Evolutionary conservation across 2,329 filamentous ascomycete genomes (phyloP), one percentile per base, ranked within the genome.

Genomic region (Colletotrichum abscissum): DNA sequence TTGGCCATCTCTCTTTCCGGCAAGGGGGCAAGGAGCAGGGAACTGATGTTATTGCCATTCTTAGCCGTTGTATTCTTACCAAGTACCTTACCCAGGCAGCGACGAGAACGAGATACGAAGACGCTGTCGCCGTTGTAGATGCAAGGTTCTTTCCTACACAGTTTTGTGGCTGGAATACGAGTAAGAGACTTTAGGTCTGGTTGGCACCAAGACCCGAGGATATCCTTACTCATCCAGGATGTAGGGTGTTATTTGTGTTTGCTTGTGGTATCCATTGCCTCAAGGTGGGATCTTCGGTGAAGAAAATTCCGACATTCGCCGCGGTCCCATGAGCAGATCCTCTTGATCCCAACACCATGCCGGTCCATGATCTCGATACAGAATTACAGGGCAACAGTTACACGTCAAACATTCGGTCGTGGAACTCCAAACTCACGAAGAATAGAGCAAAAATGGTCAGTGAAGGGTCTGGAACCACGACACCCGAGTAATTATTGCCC

Each of bases 1-100:
- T 65, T 72, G 42, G 8, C 49, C 22, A 57, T 24, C 68, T 63
- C 69, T 62, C 65, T 19, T 57, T 72, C 3, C 8, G 58, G 69
- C 33, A 12, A 55, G 49, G 49, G 33, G 33, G 49, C 22, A 19
- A 16, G 57, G 22, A 38, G 24, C 69, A 60, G 56, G 68, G 68
- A 55, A 35, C 33, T 38, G 28, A n/a, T 52, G 35, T 7, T 22
- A 38, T 52, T 59, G 24, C 38, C 38, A 24, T 57, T 72, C 69
- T 69, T 56, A 24, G 42, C 42, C 42, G 19, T 19, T 49, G 42
- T 22, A 8, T 42, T 42, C 38, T 7, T 19, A 19, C 38, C 5
- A 19, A 42, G 38, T 42, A 42, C 14, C 38, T 42, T 42, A 49
- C 42, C 19, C 42, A 49, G 19, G 42, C 42, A 49, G 42, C 19